Percentiles rank a stretch among this genome's conserved stretches.
These are phyloP conservation scores for Cutaneotrichosporon cyanovorans DNA, from an alignment of 1,284 basidiomycete species.

Conservation along the genomic window DNA sequence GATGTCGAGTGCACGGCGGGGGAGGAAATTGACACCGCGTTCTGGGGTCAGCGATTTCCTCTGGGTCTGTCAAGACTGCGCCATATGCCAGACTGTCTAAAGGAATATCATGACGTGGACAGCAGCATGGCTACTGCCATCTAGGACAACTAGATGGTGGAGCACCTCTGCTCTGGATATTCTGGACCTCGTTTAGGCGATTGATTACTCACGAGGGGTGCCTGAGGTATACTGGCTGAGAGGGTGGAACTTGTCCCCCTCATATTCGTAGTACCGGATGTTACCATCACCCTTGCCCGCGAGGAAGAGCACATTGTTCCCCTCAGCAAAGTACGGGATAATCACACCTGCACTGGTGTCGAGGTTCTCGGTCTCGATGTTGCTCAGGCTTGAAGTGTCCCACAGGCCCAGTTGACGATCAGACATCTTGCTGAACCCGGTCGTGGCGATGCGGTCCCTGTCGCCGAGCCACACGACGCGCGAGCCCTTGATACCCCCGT, in stretches of 20 bases:
- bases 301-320: slow-evolving; percentile 85
- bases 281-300: slow-evolving; percentile 77
- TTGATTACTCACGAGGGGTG: slow-evolving; percentile 56
- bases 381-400: slow-evolving; percentile 67
- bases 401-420: slow-evolving; percentile 83
- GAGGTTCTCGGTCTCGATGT: slow-evolving; percentile 66
- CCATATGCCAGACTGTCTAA: no score
- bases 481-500: slow-evolving; percentile 88
- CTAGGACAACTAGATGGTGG: no score
- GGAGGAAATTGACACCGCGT: slow-evolving; percentile 92
- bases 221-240: slow-evolving; percentile 82
- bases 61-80: no score
- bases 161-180: no score
- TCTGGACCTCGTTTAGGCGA: no score
- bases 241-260: slow-evolving; percentile 70
- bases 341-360: slow-evolving; percentile 87
- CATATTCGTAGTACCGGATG: slow-evolving; percentile 91
- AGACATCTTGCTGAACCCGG: slow-evolving; percentile 91
- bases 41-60: slow-evolving; percentile 47
- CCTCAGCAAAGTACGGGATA: slow-evolving; percentile 95
- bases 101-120: no score
- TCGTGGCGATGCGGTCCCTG: slow-evolving; percentile 77
- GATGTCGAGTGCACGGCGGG: slow-evolving; percentile 77
- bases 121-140: no score
- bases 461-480: slow-evolving; percentile 89